These are phyloP conservation scores for Metrosideros polymorpha DNA, from an alignment of 441 rosid genomes.

Conservation along the genomic window DNA sequence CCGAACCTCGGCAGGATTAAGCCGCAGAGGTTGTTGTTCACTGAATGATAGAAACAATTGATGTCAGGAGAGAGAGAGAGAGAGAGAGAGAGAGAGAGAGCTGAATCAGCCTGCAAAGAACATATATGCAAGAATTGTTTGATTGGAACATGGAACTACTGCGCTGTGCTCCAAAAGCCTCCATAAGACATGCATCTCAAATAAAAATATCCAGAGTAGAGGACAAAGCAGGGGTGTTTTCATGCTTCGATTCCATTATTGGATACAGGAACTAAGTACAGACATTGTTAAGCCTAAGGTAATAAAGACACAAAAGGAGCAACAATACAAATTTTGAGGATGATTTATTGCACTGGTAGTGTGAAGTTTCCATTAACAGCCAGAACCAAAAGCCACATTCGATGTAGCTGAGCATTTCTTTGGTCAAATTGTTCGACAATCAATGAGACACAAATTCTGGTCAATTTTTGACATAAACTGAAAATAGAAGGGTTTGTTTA, in stretches of 20 bases:
- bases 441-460: background rate
- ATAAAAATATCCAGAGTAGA: background rate
- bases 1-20: constrained; percentile 81
- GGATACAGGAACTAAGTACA: background rate
- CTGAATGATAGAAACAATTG: constrained; percentile 37
- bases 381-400: background rate
- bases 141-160: background rate
- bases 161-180: background rate
- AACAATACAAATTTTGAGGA: background rate
- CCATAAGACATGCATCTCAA: background rate
- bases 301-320: background rate
- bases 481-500: background rate
- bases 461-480: background rate
- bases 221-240: background rate
- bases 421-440: background rate
- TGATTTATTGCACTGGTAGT: background rate
- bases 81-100: background rate
- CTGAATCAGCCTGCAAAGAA: background rate
- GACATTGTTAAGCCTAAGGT: background rate
- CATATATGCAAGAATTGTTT: background rate
- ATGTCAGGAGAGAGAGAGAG: constrained; percentile 1
- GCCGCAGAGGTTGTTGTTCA: constrained; percentile 92
- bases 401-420: background rate
- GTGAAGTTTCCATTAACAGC: background rate
- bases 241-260: background rate